Conservation (phyloP, 73 alveolate genomes). For the Uronychia binucleata region DNA sequence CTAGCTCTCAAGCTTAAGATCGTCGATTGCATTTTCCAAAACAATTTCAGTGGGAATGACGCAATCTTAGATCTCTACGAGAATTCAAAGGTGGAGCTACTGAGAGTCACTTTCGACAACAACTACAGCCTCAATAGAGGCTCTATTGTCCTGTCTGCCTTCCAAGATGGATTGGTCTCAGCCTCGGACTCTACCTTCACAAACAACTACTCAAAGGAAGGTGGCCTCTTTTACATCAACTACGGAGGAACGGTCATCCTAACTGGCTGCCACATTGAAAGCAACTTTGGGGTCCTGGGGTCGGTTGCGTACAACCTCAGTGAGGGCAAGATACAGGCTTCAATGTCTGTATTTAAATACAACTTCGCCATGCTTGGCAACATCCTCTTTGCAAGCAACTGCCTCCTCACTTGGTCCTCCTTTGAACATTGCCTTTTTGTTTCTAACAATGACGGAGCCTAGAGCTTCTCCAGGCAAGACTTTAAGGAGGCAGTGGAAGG, state of each 20-base stretch:
- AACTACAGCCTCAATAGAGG: slow-evolving; percentile 6
- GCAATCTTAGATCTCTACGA: slow-evolving; percentile 3
- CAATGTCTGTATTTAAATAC: neutral
- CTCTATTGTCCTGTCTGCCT: slow-evolving; percentile 16
- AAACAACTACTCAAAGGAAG: slow-evolving; percentile 21
- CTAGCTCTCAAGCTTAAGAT: neutral
- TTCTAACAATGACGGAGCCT: neutral
- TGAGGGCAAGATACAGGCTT: neutral
- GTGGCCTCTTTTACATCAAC: slow-evolving; percentile 10
- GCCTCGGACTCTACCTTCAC: slow-evolving; percentile 5
- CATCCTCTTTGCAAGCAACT: neutral
- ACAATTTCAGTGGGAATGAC: neutral
- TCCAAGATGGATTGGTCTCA: neutral
- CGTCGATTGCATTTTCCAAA: neutral
- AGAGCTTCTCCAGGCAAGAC: neutral
- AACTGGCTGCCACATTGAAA: neutral
- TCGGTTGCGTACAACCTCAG: neutral
- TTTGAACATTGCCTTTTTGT: neutral
- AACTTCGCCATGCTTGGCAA: neutral
- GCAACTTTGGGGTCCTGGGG: neutral
- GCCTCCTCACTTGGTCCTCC: neutral
- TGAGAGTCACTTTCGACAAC: neutral
- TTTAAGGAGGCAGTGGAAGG: neutral
- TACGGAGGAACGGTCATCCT: neutral
- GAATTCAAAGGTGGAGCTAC: neutral